These are phyloP conservation scores for Wilcoxina mikolae DNA, from an alignment of 495 filamentous ascomycete genomes.

Conservation along the genomic window DNA sequence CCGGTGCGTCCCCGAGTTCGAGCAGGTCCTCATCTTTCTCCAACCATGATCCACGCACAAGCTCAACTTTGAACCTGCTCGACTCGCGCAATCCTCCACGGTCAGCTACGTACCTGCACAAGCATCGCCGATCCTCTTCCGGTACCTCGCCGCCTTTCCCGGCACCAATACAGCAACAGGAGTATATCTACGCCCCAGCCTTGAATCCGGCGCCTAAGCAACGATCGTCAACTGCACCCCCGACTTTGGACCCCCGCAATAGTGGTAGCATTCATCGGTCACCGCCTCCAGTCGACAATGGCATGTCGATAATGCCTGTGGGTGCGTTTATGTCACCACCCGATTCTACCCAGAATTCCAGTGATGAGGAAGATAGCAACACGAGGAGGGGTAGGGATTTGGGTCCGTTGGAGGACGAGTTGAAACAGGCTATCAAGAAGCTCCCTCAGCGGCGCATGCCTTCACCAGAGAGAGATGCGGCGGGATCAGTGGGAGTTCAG, in stretches of 20 bases:
- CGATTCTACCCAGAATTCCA: conserved; percentile 59
- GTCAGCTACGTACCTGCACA: conserved; percentile 45
- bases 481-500: neutral
- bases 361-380: conserved; percentile 62
- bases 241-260: conserved; percentile 29
- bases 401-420: conserved; percentile 51
- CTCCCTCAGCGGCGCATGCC: conserved; percentile 62
- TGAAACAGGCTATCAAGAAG: conserved; percentile 67
- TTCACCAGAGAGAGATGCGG: conserved; percentile 16
- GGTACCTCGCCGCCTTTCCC: conserved; percentile 25
- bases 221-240: neutral
- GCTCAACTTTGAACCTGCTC: conserved; percentile 38
- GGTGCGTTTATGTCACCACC: conserved; percentile 78
- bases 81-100: conserved; percentile 31
- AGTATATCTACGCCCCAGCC: conserved; percentile 33
- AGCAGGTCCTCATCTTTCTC: conserved; percentile 28
- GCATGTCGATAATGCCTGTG: conserved; percentile 46
- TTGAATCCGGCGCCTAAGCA: conserved; percentile 40
- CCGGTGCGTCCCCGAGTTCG: conserved; percentile 50
- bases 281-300: conserved; percentile 57
- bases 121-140: conserved; percentile 40
- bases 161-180: conserved; percentile 31
- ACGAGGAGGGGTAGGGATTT: conserved; percentile 40
- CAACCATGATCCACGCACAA: conserved; percentile 36
- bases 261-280: conserved; percentile 56